Evolutionary conservation across 2,329 filamentous ascomycete species (phyloP).

Genomic region (Aquanectria penicillioides): DNA sequence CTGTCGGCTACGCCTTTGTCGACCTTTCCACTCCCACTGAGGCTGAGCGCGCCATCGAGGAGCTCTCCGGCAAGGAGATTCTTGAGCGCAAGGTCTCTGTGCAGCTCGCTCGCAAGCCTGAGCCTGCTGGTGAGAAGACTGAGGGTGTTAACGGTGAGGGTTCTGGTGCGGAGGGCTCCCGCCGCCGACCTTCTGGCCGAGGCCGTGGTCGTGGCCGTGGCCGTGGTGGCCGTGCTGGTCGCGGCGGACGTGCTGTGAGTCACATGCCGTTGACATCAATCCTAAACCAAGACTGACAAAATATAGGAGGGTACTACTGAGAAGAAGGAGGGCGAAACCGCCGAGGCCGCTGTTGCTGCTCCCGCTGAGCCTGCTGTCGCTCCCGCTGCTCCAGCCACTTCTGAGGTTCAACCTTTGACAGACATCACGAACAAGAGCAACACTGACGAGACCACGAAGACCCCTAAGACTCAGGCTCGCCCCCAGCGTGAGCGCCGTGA

Average conservation of each 20-base stretch:
- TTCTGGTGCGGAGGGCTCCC: slow-evolving; percentile 72
- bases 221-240: slow-evolving; percentile 72
- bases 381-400: slow-evolving; percentile 56
- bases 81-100: slow-evolving; percentile 99
- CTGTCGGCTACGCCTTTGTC: slow-evolving; percentile 98
- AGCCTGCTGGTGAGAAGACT: slow-evolving; percentile 80
- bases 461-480: slow-evolving; percentile 64
- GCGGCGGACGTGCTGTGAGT: slow-evolving; percentile 61
- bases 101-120: slow-evolving; percentile 97
- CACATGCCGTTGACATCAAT: slow-evolving; percentile 27
- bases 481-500: slow-evolving; percentile 73
- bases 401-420: slow-evolving; percentile 67
- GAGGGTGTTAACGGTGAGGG: slow-evolving; percentile 82
- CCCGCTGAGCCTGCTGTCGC: slow-evolving; percentile 58
- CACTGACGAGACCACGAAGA: slow-evolving; percentile 70
- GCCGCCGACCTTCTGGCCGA: slow-evolving; percentile 71
- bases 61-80: slow-evolving; percentile 97
- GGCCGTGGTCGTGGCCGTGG: slow-evolving; percentile 77
- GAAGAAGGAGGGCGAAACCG: slow-evolving; percentile 57
- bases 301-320: slow-evolving; percentile 51
- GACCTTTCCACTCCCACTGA: slow-evolving; percentile 94
- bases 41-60: slow-evolving; percentile 93
- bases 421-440: slow-evolving; percentile 69
- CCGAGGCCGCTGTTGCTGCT: slow-evolving; percentile 48
- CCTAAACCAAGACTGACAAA: slow-evolving; percentile 19